These are phyloP conservation scores for Closterium sp. DNA, from an alignment of 139 green algal genomes.

Conservation along the genomic window DNA sequence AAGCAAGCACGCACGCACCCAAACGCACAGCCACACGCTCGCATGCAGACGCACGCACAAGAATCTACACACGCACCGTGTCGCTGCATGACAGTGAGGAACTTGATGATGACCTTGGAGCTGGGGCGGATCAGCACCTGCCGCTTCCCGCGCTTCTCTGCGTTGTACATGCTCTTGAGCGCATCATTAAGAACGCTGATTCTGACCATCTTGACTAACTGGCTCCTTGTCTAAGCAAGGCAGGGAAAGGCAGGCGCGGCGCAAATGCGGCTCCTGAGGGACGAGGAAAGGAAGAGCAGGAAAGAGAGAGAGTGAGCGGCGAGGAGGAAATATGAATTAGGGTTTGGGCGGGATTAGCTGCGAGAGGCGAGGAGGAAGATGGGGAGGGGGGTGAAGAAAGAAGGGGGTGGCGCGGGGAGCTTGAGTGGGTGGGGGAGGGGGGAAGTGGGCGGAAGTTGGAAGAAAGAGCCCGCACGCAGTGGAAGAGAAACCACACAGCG, in stretches of 20 bases:
- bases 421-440: not conserved
- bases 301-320: not conserved
- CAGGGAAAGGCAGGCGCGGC: not conserved
- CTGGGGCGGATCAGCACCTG: slow-evolving; percentile 91
- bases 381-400: no score
- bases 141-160: slow-evolving; percentile 97
- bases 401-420: not conserved
- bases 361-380: not conserved
- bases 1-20: no score
- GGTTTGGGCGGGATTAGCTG: not conserved
- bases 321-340: not conserved
- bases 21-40: no score
- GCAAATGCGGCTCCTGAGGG: not conserved
- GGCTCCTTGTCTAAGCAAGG: not conserved
- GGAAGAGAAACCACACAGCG: not conserved
- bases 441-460: no score
- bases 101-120: slow-evolving; percentile 99
- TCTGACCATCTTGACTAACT: slow-evolving; percentile 81
- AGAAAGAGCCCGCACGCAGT: not conserved
- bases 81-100: slow-evolving; percentile 95
- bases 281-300: not conserved
- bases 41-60: not conserved
- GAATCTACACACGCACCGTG: slow-evolving; percentile 63
- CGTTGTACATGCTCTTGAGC: slow-evolving; percentile 98
- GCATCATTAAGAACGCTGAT: slow-evolving; percentile 94